Conservation (phyloP, 805 yeast species). For the Cyberlindnera euphorbiae region DNA sequence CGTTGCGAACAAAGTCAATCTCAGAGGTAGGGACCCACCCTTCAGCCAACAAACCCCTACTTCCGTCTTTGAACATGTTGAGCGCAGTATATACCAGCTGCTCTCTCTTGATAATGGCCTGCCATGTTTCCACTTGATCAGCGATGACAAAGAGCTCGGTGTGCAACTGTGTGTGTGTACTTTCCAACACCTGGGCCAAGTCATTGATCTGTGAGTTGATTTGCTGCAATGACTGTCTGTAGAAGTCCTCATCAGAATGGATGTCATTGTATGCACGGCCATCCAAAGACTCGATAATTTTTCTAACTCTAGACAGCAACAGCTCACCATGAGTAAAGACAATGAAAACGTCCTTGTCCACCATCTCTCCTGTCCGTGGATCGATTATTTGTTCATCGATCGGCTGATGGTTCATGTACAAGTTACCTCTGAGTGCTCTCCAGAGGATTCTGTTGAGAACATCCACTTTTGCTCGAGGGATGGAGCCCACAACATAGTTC, state of each 20-base stretch:
- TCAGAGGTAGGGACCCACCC: constrained; percentile 94
- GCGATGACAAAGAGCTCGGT: constrained; percentile 79
- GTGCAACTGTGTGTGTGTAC: constrained; percentile 63
- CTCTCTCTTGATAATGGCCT: constrained; percentile 64
- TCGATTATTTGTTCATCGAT: constrained; percentile 68
- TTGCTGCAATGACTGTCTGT: constrained; percentile 28
- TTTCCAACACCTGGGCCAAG: constrained; percentile 54
- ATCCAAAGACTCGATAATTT: constrained; percentile 86
- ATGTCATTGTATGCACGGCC: constrained; percentile 64
- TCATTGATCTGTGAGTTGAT: constrained; percentile 30
- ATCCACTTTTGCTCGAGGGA: constrained; percentile 63
- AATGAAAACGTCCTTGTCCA: constrained; percentile 78
- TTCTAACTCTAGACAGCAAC: constrained; percentile 65
- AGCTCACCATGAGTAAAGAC: constrained; percentile 88
- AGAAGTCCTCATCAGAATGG: constrained; percentile 32
- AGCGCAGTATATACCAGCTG: constrained; percentile 75
- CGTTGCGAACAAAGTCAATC: constrained; percentile 54
- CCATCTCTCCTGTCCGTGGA: constrained; percentile 45
- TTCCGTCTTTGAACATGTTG: constrained; percentile 76
- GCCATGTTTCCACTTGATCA: constrained; percentile 72
- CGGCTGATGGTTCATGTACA: constrained; percentile 70
- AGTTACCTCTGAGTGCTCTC: constrained; percentile 91
- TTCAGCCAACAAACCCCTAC: constrained; percentile 88
- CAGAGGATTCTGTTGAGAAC: constrained; percentile 79
- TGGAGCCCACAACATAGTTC: constrained; percentile 62